These are phyloP conservation scores for Aegilops longissima DNA, from an alignment of 176 grass and related monocot genomes.

Conservation along the genomic window DNA sequence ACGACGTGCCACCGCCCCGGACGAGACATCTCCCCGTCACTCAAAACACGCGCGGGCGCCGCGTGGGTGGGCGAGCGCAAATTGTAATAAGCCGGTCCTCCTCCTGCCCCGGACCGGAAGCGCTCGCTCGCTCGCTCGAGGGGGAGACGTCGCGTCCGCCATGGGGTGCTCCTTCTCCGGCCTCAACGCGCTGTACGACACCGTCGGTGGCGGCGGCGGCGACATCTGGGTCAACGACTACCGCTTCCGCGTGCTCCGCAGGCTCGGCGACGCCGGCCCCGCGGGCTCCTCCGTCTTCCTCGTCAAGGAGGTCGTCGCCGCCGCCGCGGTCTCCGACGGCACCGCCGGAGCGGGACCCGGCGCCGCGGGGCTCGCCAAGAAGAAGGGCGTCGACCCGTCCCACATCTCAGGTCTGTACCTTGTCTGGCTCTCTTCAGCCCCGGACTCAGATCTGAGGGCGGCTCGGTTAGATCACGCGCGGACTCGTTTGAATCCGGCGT, in stretches of 20 bases:
- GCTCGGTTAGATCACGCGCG: background rate
- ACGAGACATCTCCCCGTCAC: background rate
- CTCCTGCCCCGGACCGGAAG: constrained; percentile 7
- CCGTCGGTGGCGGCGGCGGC: constrained; percentile 47
- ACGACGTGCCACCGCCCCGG: background rate
- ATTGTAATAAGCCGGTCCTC: background rate
- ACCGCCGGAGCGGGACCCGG: constrained; percentile 20
- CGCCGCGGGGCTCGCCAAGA: constrained; percentile 45
- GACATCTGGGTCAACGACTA: constrained; percentile 93
- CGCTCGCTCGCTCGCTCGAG: background rate
- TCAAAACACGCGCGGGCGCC: background rate
- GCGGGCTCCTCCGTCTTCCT: constrained; percentile 67
- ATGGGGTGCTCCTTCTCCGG: constrained; percentile 98
- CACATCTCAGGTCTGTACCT: constrained; percentile 70
- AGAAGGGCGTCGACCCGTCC: constrained; percentile 72
- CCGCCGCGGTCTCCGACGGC: constrained; percentile 17
- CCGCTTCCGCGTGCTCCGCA: constrained; percentile 75
- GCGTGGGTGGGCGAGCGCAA: background rate
- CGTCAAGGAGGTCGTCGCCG: constrained; percentile 73
- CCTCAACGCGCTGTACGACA: constrained; percentile 74
- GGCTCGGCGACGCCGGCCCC: constrained; percentile 63
- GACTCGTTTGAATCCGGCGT: constrained; percentile 1
- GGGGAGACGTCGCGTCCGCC: background rate
- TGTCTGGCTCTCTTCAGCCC: background rate
- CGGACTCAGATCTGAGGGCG: constrained; percentile 16